A percentile compares a stretch with the other conserved stretches of the same genome.
These are phyloP conservation scores for Penicillium daleae DNA, from an alignment of 495 filamentous ascomycete genomes.

Conservation along the genomic window DNA sequence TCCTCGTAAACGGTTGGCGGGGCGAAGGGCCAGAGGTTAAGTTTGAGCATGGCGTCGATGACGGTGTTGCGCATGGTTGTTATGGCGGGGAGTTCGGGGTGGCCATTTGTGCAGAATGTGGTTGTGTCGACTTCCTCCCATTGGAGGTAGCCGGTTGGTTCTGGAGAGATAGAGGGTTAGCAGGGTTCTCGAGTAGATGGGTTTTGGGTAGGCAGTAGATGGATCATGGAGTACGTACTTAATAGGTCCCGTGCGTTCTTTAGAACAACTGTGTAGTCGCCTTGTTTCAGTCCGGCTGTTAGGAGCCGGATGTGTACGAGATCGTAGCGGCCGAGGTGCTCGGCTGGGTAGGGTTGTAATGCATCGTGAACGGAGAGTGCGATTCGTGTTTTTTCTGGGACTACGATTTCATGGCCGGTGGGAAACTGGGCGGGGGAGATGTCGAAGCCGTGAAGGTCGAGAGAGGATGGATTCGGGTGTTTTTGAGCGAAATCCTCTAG, in stretches of 20 bases:
- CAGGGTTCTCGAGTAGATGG: background rate
- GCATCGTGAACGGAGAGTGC: slow-evolving; percentile 35
- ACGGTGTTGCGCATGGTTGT: slow-evolving; percentile 13
- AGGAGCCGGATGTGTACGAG: slow-evolving; percentile 42
- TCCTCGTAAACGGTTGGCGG: slow-evolving; percentile 22
- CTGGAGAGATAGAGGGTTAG: slow-evolving; percentile 16
- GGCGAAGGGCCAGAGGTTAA: slow-evolving; percentile 21
- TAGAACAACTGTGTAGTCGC: slow-evolving; percentile 25
- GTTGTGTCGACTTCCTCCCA: slow-evolving; percentile 40
- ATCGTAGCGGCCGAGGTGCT: slow-evolving; percentile 37
- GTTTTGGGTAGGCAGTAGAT: background rate
- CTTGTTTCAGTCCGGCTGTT: slow-evolving; percentile 28
- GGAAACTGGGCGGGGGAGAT: slow-evolving; percentile 41
- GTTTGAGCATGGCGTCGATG: slow-evolving; percentile 20
- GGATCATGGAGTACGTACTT: slow-evolving; percentile 29
- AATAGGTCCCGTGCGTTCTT: slow-evolving; percentile 32
- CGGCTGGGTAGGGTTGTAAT: slow-evolving; percentile 32
- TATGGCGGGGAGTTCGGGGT: slow-evolving; percentile 15
- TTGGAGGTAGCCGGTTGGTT: slow-evolving; percentile 41
- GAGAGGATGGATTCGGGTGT: slow-evolving; percentile 15
- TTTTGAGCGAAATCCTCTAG: slow-evolving; percentile 23
- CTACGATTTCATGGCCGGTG: slow-evolving; percentile 4
- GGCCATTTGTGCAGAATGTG: slow-evolving; percentile 22
- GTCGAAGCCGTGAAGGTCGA: slow-evolving; percentile 42
- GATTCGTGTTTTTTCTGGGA: slow-evolving; percentile 9